Evolutionary conservation across 768 basidiomycete genomes (phyloP).

Genomic region (Russula virescens): DNA sequence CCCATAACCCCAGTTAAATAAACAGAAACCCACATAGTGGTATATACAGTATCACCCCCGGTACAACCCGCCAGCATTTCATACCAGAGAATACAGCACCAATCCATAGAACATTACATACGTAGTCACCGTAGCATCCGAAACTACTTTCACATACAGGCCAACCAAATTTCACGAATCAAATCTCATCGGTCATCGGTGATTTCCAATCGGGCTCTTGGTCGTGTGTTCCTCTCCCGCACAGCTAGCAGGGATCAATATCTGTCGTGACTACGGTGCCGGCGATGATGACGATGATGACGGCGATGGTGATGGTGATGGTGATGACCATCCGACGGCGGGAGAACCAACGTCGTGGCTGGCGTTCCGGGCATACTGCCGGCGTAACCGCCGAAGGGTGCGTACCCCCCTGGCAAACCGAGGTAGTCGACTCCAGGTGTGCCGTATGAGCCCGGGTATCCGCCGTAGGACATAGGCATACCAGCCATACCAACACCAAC

Average conservation of each 20-base stretch:
- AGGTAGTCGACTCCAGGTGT: constrained; percentile 5
- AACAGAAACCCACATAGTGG: no score
- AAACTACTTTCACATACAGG: neutral
- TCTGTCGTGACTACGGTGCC: constrained; percentile 21
- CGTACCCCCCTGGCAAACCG: neutral
- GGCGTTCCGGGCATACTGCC: constrained; percentile 1
- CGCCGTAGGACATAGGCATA: constrained; percentile 8
- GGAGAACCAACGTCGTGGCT: neutral
- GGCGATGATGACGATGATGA: constrained; percentile 11
- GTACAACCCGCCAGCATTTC: neutral
- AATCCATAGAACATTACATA: neutral
- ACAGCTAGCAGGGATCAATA: neutral
- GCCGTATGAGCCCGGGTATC: constrained; percentile 5
- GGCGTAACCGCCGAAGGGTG: constrained; percentile 1
- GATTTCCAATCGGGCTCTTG: neutral
- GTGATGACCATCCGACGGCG: neutral
- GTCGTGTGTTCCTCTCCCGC: no score
- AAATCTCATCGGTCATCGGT: neutral
- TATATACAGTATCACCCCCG: no score
- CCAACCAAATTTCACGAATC: neutral
- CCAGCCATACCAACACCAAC: neutral
- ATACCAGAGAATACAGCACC: neutral
- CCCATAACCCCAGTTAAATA: no score
- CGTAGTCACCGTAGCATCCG: neutral
- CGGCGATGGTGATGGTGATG: neutral